These are phyloP conservation scores for Anisodus tanguticus DNA, from an alignment of 257 asterid species.

Conservation along the genomic window DNA sequence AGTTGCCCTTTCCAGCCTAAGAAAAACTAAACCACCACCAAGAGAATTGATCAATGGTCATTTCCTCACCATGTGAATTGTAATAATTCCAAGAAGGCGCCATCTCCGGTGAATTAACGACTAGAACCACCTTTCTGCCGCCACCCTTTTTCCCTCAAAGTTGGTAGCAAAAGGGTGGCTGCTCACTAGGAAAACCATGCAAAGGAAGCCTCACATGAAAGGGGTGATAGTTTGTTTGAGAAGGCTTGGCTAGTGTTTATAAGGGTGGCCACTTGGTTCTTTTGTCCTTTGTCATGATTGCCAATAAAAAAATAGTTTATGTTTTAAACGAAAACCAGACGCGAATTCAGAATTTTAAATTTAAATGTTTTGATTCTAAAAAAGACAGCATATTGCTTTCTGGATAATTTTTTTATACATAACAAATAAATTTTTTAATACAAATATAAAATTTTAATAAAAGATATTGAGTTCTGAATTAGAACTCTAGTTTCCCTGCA, in stretches of 20 bases:
- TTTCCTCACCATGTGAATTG: neutral
- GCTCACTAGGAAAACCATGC: neutral
- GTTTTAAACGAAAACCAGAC: neutral
- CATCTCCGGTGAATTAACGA: constrained; percentile 3
- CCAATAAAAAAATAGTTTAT: neutral
- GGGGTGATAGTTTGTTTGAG: neutral
- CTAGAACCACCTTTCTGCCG: neutral
- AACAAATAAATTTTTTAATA: neutral
- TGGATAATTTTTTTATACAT: neutral
- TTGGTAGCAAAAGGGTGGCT: neutral
- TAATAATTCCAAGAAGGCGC: neutral
- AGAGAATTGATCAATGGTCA: neutral
- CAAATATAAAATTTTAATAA: neutral
- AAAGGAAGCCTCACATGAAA: constrained; percentile 23
- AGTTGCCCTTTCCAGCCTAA: constrained; percentile 26
- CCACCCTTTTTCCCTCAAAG: neutral
- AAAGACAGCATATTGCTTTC: too few species aligned
- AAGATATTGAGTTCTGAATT: neutral
- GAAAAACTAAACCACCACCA: neutral
- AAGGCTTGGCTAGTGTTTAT: constrained; percentile 15
- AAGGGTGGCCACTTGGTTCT: neutral
- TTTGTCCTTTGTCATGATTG: neutral
- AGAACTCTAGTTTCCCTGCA: neutral
- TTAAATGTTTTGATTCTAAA: neutral
- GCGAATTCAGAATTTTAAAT: neutral